A percentile compares a stretch with the other conserved stretches of the same genome.
These are phyloP conservation scores for Ustilaginoidea virens DNA, from an alignment of 2,329 filamentous ascomycete genomes.

Conservation along the genomic window DNA sequence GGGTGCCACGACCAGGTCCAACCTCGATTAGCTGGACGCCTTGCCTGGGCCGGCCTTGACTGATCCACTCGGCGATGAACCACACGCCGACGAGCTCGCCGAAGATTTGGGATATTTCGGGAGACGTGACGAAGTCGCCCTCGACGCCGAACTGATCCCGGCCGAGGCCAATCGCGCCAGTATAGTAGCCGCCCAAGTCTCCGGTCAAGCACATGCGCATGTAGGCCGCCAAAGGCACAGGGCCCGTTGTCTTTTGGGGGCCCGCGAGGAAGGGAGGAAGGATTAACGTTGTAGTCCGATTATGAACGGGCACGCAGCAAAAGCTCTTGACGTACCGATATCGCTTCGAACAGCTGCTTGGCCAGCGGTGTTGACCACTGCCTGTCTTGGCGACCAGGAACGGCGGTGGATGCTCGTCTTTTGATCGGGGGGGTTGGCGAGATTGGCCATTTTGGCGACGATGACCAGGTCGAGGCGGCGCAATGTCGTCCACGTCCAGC, in stretches of 20 bases:
- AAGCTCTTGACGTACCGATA: constrained; percentile 53
- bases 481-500: not conserved
- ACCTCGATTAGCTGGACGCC: constrained; percentile 87
- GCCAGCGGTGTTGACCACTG: constrained; percentile 89
- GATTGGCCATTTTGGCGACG: no score
- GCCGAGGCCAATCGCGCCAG: constrained; percentile 48
- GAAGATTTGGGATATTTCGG: constrained; percentile 94
- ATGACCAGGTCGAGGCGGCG: not conserved
- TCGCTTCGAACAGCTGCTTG: constrained; percentile 73
- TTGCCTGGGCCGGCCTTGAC: constrained; percentile 57
- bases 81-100: constrained; percentile 89
- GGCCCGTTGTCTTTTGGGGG: constrained; percentile 57
- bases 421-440: not conserved
- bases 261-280: no score
- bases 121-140: constrained; percentile 93
- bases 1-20: constrained; percentile 80
- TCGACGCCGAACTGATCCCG: constrained; percentile 83
- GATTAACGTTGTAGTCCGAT: no score
- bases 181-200: constrained; percentile 88
- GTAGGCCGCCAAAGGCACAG: constrained; percentile 80
- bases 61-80: constrained; percentile 94
- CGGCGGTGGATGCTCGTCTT: constrained; percentile 1
- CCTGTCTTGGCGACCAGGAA: constrained; percentile 23
- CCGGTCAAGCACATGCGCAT: constrained; percentile 98
- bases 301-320: no score